Evolutionary conservation across 345 rosid genomes (phyloP).

Genomic region (Eucalyptus victrix): DNA sequence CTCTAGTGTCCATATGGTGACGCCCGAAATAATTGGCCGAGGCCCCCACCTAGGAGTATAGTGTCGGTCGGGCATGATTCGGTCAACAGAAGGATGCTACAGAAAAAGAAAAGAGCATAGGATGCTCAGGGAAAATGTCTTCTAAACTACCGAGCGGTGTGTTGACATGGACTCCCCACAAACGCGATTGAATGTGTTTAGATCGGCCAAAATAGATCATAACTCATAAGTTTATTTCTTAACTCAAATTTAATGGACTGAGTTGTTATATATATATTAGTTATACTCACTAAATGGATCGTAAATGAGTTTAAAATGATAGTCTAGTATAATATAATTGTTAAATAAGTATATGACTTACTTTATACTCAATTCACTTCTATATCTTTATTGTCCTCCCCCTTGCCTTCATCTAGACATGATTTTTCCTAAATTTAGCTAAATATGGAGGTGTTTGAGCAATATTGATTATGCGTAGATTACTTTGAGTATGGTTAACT

Average conservation of each 20-base stretch:
- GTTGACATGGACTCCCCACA: neutral
- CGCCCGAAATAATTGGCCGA: neutral
- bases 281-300: accelerated
- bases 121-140: neutral
- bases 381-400: no score
- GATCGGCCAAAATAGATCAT: no score
- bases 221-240: neutral
- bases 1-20: neutral
- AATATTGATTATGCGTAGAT: no score
- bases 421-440: neutral
- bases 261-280: no score
- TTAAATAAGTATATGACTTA: accelerated
- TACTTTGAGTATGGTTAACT: no score
- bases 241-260: neutral
- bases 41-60: neutral
- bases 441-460: neutral
- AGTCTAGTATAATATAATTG: no score
- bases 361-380: no score
- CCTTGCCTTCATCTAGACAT: neutral
- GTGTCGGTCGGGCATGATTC: neutral
- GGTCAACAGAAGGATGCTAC: neutral
- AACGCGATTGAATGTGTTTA: neutral
- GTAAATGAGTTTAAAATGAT: no score
- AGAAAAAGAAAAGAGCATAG: neutral
- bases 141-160: neutral